A percentile compares a stretch with the other conserved stretches of the same genome.
These are phyloP conservation scores for Trichoderma citrinoviride DNA, from an alignment of 2,329 filamentous ascomycete species.

Conservation along the genomic window DNA sequence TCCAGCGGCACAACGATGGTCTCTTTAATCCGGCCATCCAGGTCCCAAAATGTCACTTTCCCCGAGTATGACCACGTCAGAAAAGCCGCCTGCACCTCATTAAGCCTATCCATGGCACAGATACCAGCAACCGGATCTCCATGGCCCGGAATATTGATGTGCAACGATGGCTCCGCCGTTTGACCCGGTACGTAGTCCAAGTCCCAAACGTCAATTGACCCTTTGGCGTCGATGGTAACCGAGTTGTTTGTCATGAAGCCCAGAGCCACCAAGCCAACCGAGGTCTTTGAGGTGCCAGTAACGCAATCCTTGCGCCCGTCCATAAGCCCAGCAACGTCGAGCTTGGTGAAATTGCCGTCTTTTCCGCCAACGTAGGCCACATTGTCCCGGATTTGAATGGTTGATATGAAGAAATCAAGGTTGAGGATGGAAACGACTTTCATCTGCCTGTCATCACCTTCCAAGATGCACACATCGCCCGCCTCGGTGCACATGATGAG, in stretches of 20 bases:
- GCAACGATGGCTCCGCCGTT: constrained; percentile 39
- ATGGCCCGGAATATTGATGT: constrained; percentile 59
- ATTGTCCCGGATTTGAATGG: constrained; percentile 59
- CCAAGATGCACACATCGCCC: constrained; percentile 84
- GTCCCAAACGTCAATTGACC: constrained; percentile 69
- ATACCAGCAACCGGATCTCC: constrained; percentile 72
- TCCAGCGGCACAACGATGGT: constrained; percentile 69
- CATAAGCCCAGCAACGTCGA: constrained; percentile 51
- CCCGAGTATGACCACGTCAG: constrained; percentile 87
- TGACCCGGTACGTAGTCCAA: constrained; percentile 44
- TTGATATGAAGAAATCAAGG: constrained; percentile 65
- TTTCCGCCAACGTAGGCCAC: constrained; percentile 68
- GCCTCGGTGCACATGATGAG: constrained; percentile 83
- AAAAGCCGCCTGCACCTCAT: constrained; percentile 66
- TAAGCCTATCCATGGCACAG: constrained; percentile 58
- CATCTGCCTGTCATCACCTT: constrained; percentile 70
- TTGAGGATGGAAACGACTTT: constrained; percentile 66
- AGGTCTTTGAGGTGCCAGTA: constrained; percentile 38
- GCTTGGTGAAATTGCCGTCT: constrained; percentile 55
- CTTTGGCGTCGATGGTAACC: constrained; percentile 72
- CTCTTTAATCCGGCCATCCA: constrained; percentile 65
- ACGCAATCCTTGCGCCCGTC: constrained; percentile 41
- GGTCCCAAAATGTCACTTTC: constrained; percentile 77
- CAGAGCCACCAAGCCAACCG: constrained; percentile 60
- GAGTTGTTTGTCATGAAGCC: constrained; percentile 65